phyloP scores from a whole-genome alignment of 2,329 filamentous ascomycete species.

The Byssoonygena ceratinophila region DNA sequence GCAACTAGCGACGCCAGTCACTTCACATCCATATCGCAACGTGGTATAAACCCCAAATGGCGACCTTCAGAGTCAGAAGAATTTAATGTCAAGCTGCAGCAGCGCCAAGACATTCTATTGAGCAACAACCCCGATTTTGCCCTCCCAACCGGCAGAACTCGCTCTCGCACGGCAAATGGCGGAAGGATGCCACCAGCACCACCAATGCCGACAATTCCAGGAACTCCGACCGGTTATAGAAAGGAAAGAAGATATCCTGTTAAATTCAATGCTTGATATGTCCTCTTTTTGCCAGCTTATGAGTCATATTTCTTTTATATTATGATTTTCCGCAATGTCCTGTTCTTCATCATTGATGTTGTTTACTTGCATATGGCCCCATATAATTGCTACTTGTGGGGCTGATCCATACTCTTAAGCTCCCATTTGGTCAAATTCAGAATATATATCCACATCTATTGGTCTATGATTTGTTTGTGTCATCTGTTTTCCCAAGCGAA shows the following conservation, averaged over 20 bases:
- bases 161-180: conserved; percentile 16
- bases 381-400: too few relatives aligned
- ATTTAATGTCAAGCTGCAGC: conserved; percentile 38
- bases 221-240: conserved; percentile 5
- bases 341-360: too few relatives aligned
- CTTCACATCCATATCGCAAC: conserved; percentile 83
- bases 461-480: too few relatives aligned
- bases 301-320: too few relatives aligned
- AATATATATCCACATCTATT: too few relatives aligned
- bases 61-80: conserved; percentile 39
- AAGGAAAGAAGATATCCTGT: not conserved
- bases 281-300: too few relatives aligned
- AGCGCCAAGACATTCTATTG: conserved; percentile 62
- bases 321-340: too few relatives aligned
- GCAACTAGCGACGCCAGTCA: conserved; percentile 68
- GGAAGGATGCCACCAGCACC: conserved; percentile 16
- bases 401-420: too few relatives aligned
- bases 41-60: conserved; percentile 83
- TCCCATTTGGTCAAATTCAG: too few relatives aligned
- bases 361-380: too few relatives aligned
- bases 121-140: conserved; percentile 79
- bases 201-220: conserved; percentile 22
- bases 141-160: conserved; percentile 41
- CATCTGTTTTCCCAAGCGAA: too few relatives aligned
- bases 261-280: not conserved